These are phyloP conservation scores for Mytilinidion resinicola DNA, from an alignment of 495 filamentous ascomycete genomes.

Conservation along the genomic window DNA sequence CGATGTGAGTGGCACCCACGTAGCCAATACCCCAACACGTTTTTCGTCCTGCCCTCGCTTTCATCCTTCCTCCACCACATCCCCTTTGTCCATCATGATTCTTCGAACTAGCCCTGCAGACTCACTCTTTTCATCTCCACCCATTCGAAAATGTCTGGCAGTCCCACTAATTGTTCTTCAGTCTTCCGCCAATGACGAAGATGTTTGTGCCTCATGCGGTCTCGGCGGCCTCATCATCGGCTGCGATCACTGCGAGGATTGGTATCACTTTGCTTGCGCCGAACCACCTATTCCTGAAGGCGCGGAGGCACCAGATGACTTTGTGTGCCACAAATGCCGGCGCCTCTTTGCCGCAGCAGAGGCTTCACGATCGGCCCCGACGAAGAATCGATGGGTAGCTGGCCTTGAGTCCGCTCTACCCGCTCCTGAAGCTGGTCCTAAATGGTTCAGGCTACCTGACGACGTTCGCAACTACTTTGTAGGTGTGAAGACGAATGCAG, in stretches of 20 bases:
- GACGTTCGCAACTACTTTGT: constrained; percentile 66
- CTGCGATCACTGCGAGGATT: constrained; percentile 82
- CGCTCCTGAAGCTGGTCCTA: too few species aligned
- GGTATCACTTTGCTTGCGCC: constrained; percentile 81
- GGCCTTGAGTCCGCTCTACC: too few species aligned
- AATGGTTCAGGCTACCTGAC: constrained; percentile 57
- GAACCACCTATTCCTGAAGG: constrained; percentile 66
- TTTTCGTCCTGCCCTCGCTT: constrained; percentile 17
- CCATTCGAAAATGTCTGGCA: constrained; percentile 18
- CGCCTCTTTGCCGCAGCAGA: too few species aligned
- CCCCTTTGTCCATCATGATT: constrained; percentile 17
- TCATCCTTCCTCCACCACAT: constrained; percentile 15
- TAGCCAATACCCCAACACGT: constrained; percentile 22
- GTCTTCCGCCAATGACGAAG: constrained; percentile 57
- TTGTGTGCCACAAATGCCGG: constrained; percentile 75
- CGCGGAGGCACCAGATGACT: constrained; percentile 62
- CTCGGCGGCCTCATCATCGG: constrained; percentile 78
- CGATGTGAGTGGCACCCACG: constrained; percentile 27
- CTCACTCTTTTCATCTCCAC: constrained; percentile 19
- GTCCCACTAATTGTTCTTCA: constrained; percentile 26
- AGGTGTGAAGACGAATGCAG: constrained; percentile 61
- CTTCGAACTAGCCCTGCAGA: constrained; percentile 8
- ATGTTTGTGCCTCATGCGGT: constrained; percentile 71
- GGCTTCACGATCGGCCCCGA: too few species aligned
- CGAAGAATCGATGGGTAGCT: too few species aligned